phyloP scores from a whole-genome alignment of 2,329 filamentous ascomycete genomes.

The Aureobasidium melanogenum region DNA sequence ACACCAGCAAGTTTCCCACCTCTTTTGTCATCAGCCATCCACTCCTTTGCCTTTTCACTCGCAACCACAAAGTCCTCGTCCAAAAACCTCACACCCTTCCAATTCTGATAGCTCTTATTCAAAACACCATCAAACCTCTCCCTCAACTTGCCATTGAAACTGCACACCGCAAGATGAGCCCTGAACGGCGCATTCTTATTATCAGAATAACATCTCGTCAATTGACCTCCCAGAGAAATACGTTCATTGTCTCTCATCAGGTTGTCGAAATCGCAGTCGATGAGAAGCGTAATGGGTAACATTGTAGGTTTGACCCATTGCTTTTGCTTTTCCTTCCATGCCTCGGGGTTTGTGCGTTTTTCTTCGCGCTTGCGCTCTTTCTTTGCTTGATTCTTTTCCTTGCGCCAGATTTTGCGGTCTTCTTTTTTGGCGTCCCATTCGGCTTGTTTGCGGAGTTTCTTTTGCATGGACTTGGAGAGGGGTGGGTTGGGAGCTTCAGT shows the following conservation, averaged over 20 bases:
- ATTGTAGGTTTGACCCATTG: constrained; percentile 36
- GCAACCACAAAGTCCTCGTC: constrained; percentile 66
- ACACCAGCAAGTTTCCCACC: constrained; percentile 53
- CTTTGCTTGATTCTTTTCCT: constrained; percentile 46
- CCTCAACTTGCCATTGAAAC: constrained; percentile 65
- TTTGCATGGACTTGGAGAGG: constrained; percentile 79
- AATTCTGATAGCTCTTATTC: constrained; percentile 60
- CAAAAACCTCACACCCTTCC: constrained; percentile 69
- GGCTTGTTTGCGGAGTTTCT: constrained; percentile 64
- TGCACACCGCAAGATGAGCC: constrained; percentile 66
- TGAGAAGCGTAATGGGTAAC: constrained; percentile 68
- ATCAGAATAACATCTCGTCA: constrained; percentile 83
- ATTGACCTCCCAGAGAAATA: constrained; percentile 71
- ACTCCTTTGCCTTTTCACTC: constrained; percentile 53
- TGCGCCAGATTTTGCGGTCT: constrained; percentile 48
- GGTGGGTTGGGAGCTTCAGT: constrained; percentile 13
- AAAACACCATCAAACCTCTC: constrained; percentile 73
- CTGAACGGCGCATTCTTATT: constrained; percentile 63
- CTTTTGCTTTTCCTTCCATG: constrained; percentile 10
- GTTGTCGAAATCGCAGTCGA: constrained; percentile 88
- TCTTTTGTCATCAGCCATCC: constrained; percentile 51
- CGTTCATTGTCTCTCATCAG: constrained; percentile 83
- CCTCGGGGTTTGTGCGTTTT: constrained; percentile 13
- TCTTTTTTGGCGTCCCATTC: constrained; percentile 66
- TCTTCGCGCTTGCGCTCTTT: constrained; percentile 35